Percentiles rank a stretch among this genome's conserved stretches.
Evolutionary conservation across 2,329 filamentous ascomycete species (phyloP).

Genomic region (Trichoderma gracile): DNA sequence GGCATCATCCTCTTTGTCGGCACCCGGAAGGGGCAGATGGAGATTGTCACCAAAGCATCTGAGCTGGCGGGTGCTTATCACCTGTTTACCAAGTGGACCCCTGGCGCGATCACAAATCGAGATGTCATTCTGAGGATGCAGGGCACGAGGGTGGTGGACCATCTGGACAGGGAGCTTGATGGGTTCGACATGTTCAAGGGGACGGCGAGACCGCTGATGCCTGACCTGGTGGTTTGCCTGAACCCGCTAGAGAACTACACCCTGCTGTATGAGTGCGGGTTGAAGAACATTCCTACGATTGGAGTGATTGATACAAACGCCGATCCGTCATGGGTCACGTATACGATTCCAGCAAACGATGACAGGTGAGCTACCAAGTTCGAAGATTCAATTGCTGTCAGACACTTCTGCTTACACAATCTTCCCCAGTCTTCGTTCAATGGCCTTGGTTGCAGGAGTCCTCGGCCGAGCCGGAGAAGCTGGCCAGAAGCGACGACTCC

Average conservation of each 20-base stretch:
- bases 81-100: slow-evolving; percentile 89
- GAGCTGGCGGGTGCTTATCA: slow-evolving; percentile 78
- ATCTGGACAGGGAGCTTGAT: slow-evolving; percentile 60
- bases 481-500: slow-evolving; percentile 68
- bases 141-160: slow-evolving; percentile 73
- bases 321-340: slow-evolving; percentile 91
- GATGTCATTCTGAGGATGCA: slow-evolving; percentile 79
- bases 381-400: neutral
- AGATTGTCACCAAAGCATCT: slow-evolving; percentile 78
- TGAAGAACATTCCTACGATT: slow-evolving; percentile 88
- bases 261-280: slow-evolving; percentile 84
- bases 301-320: slow-evolving; percentile 92
- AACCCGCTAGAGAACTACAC: slow-evolving; percentile 93
- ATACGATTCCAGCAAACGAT: slow-evolving; percentile 94
- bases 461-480: slow-evolving; percentile 80
- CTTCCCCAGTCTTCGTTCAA: slow-evolving; percentile 67
- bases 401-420: neutral
- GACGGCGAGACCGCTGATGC: slow-evolving; percentile 68
- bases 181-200: slow-evolving; percentile 67
- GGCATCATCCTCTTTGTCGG: slow-evolving; percentile 91
- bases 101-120: slow-evolving; percentile 88
- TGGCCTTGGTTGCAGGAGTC: slow-evolving; percentile 79
- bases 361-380: slow-evolving; percentile 64
- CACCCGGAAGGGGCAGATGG: slow-evolving; percentile 77
- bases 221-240: slow-evolving; percentile 87